Percentiles rank a stretch among this genome's conserved stretches.
These are phyloP conservation scores for Hypoxylon sp. DNA, from an alignment of 2,329 filamentous ascomycete genomes.

Conservation along the genomic window DNA sequence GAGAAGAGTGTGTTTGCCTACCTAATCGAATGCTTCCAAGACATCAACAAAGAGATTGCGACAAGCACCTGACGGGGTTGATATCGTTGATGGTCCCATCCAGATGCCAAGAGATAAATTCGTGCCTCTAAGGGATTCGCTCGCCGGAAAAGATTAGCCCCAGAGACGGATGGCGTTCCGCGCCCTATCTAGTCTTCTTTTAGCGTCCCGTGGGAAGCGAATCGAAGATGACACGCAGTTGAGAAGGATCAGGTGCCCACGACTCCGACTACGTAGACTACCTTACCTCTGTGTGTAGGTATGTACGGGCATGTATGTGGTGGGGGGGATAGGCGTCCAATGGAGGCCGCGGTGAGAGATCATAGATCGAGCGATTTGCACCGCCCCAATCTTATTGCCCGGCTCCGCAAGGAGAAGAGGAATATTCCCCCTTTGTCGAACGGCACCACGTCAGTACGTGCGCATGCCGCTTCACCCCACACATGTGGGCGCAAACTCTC, in stretches of 20 bases:
- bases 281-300: background rate
- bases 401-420: conserved; percentile 25
- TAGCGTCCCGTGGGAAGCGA: conserved; percentile 31
- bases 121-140: conserved; percentile 26
- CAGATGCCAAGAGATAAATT: conserved; percentile 35
- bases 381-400: conserved; percentile 39
- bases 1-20: conserved; percentile 13
- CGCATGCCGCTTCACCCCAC: conserved; percentile 43
- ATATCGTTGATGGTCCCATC: conserved; percentile 19
- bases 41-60: conserved; percentile 9
- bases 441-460: conserved; percentile 48
- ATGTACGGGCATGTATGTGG: background rate
- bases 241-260: conserved; percentile 50
- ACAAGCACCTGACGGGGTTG: conserved; percentile 29
- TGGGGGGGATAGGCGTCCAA: conserved; percentile 27
- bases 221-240: conserved; percentile 52
- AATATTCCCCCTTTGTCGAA: conserved; percentile 45
- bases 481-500: conserved; percentile 35
- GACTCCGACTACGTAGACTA: conserved; percentile 32
- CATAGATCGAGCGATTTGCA: conserved; percentile 43
- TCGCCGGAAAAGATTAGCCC: conserved; percentile 19
- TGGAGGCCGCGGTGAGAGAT: conserved; percentile 26
- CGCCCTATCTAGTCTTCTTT: conserved; percentile 32
- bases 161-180: conserved; percentile 30
- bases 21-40: conserved; percentile 17